Conservation (phyloP, 805 yeast species). For the Saccharomycopsis sp. region DNA sequence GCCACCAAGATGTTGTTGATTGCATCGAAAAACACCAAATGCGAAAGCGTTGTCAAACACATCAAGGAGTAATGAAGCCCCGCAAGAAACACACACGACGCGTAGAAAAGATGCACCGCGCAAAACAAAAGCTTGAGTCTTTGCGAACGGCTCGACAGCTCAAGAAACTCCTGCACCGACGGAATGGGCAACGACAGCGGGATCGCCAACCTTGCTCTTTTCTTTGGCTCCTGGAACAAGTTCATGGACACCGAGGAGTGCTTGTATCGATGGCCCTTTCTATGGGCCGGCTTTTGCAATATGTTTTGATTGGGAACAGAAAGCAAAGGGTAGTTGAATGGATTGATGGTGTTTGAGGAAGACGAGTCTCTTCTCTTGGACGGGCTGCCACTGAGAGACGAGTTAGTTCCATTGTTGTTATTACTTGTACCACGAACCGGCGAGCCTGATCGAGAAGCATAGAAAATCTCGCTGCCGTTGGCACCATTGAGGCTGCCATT, state of each 20-base stretch:
- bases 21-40: conserved; percentile 79
- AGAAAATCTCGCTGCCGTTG: conserved; percentile 5
- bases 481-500: too few relatives aligned
- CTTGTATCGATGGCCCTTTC: conserved; percentile 92
- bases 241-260: conserved; percentile 96
- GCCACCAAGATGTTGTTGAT: conserved; percentile 64
- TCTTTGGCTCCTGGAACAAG: conserved; percentile 86
- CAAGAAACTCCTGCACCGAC: conserved; percentile 46
- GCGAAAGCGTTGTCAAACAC: conserved; percentile 71
- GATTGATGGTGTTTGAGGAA: conserved; percentile 7
- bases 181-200: conserved; percentile 52
- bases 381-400: too few relatives aligned
- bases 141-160: conserved; percentile 52
- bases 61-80: conserved; percentile 52
- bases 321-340: conserved; percentile 15
- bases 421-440: conserved; percentile 15
- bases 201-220: conserved; percentile 62
- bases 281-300: conserved; percentile 48
- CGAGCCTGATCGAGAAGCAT: conserved; percentile 15
- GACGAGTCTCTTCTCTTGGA: conserved; percentile 11
- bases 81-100: conserved; percentile 46
- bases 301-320: conserved; percentile 22
- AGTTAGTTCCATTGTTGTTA: too few relatives aligned
- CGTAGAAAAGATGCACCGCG: conserved; percentile 42
- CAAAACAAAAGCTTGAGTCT: conserved; percentile 53